These are phyloP conservation scores for Spathaspora boniae DNA, from an alignment of 805 yeast species.

Conservation along the genomic window DNA sequence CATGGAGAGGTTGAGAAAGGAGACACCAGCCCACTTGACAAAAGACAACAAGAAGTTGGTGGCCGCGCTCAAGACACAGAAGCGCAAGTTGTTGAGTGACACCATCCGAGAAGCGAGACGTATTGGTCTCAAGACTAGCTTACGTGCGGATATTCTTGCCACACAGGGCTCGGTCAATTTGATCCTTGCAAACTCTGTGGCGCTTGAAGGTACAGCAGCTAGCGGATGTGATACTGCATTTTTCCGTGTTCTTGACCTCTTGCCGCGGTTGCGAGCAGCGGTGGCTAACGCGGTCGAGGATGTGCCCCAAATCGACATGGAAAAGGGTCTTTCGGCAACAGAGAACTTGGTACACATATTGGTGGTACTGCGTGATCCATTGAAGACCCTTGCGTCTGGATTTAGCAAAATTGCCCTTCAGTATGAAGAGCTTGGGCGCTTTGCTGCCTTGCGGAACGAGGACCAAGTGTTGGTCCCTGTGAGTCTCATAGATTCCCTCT, in stretches of 20 bases:
- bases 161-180: conserved; percentile 60
- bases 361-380: conserved; percentile 49
- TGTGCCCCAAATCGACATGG: conserved; percentile 69
- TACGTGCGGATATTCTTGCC: conserved; percentile 62
- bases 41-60: conserved; percentile 69
- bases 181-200: conserved; percentile 52
- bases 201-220: conserved; percentile 38
- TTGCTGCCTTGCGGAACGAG: conserved; percentile 11
- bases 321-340: conserved; percentile 69
- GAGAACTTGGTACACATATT: conserved; percentile 67
- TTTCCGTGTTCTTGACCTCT: conserved; percentile 68
- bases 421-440: conserved; percentile 8
- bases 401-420: conserved; percentile 13
- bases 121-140: conserved; percentile 69
- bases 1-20: conserved; percentile 61
- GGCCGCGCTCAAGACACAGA: conserved; percentile 76
- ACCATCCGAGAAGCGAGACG: conserved; percentile 68
- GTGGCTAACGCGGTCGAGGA: conserved; percentile 63
- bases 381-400: conserved; percentile 29
- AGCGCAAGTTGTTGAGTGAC: conserved; percentile 72
- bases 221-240: conserved; percentile 49
- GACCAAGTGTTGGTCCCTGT: conserved; percentile 11
- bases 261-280: conserved; percentile 74
- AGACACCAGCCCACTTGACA: conserved; percentile 69
- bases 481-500: conserved; percentile 16